Conservation (phyloP, 768 basidiomycete genomes). For the Suillus luteus region DNA sequence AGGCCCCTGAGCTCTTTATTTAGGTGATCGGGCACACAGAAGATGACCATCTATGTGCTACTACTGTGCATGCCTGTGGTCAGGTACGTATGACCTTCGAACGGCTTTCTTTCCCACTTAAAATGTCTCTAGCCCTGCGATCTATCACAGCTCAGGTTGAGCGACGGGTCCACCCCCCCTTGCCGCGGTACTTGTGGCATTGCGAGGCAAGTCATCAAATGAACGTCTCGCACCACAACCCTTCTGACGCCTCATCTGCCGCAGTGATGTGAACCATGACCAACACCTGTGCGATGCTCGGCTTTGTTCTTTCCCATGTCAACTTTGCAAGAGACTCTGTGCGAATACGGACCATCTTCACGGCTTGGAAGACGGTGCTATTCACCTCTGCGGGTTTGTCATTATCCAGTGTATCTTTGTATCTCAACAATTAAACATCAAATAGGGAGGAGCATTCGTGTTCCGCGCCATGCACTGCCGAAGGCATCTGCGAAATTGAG, state of each 20-base stretch:
- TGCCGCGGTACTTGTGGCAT: slow-evolving; percentile 47
- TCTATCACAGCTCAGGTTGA: slow-evolving; percentile 32
- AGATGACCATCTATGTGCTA: slow-evolving; percentile 54
- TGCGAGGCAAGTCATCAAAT: slow-evolving; percentile 37
- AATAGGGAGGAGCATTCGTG: slow-evolving; percentile 57
- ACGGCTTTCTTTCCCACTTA: background rate
- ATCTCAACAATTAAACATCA: background rate
- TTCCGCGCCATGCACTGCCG: slow-evolving; percentile 39
- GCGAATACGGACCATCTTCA: slow-evolving; percentile 52
- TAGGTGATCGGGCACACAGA: slow-evolving; percentile 51
- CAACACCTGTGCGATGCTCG: slow-evolving; percentile 52
- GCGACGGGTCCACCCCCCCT: slow-evolving; percentile 35
- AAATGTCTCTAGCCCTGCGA: slow-evolving; percentile 41
- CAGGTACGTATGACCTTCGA: slow-evolving; percentile 34
- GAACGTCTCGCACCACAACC: background rate
- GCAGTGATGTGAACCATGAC: slow-evolving; percentile 47
- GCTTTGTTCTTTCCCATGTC: slow-evolving; percentile 54
- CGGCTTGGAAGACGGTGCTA: slow-evolving; percentile 38
- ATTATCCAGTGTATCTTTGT: slow-evolving; percentile 11
- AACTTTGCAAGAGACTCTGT: slow-evolving; percentile 58
- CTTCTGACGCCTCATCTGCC: background rate
- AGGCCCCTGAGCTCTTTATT: background rate
- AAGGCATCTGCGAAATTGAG: slow-evolving; percentile 60
- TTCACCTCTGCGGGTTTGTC: slow-evolving; percentile 61
- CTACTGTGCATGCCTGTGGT: slow-evolving; percentile 55